A percentile compares a stretch with the other conserved stretches of the same genome.
phyloP scores from a whole-genome alignment of 2,329 filamentous ascomycete species.

The Pseudocercospora cruenta region DNA sequence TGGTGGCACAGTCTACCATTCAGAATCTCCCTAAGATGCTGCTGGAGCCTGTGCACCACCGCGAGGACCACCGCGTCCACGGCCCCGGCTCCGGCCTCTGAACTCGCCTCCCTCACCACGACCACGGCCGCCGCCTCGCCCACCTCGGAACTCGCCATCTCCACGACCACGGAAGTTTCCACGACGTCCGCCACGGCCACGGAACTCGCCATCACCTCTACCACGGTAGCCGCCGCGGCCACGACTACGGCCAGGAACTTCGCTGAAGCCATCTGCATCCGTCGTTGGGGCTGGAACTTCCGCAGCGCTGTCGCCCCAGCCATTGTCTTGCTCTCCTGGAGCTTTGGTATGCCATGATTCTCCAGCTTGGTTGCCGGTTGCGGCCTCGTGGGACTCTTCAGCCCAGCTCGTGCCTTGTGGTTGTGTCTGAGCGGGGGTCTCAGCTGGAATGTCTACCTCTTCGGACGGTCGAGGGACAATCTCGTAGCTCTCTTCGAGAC shows the following conservation, averaged over 20 bases:
- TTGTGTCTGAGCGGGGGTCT: slow-evolving; percentile 59
- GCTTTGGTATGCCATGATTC: slow-evolving; percentile 38
- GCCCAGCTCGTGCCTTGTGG: slow-evolving; percentile 72
- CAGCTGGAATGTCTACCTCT: slow-evolving; percentile 70
- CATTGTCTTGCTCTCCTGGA: slow-evolving; percentile 45
- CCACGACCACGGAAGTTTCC: slow-evolving; percentile 37
- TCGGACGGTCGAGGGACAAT: slow-evolving; percentile 72
- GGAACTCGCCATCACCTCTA: slow-evolving; percentile 41
- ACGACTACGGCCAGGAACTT: slow-evolving; percentile 53
- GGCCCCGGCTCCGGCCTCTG: slow-evolving; percentile 27
- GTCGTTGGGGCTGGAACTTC: slow-evolving; percentile 21
- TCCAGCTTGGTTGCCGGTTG: slow-evolving; percentile 36
- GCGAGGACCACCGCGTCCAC: slow-evolving; percentile 31
- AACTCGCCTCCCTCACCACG: slow-evolving; percentile 35
- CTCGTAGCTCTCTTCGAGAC: slow-evolving; percentile 70
- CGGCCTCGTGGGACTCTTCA: slow-evolving; percentile 61
- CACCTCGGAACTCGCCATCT: slow-evolving; percentile 36
- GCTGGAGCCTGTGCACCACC: slow-evolving; percentile 27
- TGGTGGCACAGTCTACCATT: neutral
- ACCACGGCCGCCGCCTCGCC: slow-evolving; percentile 49
- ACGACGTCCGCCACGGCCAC: slow-evolving; percentile 35
- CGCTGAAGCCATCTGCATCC: slow-evolving; percentile 69
- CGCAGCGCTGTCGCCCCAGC: slow-evolving; percentile 18
- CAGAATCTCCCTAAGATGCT: slow-evolving; percentile 24
- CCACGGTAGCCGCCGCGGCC: slow-evolving; percentile 46